These are phyloP conservation scores for Immersiella caudata DNA, from an alignment of 495 filamentous ascomycete genomes.

Conservation along the genomic window DNA sequence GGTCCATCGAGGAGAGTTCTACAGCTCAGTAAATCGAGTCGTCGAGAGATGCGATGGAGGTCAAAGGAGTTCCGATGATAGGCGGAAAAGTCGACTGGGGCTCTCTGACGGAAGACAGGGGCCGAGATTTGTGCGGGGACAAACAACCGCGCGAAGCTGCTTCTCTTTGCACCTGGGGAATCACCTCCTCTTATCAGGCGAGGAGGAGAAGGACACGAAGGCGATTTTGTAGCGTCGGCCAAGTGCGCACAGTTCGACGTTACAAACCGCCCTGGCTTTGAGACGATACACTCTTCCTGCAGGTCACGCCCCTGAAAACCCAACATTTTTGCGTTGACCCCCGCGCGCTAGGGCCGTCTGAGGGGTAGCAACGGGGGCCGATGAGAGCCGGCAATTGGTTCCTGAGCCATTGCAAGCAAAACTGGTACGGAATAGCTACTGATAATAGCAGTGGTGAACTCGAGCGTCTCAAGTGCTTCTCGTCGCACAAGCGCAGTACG, in stretches of 20 bases:
- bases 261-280: not conserved
- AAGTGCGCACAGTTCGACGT: not conserved
- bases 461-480: too few species aligned
- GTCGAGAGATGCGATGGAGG: not conserved
- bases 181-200: not conserved
- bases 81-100: not conserved
- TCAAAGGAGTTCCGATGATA: not conserved
- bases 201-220: not conserved
- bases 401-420: not conserved
- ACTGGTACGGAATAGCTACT: not conserved
- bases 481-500: too few species aligned
- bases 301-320: not conserved
- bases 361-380: not conserved
- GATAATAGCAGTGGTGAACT: not conserved
- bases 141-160: too few species aligned
- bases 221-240: not conserved
- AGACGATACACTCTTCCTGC: not conserved
- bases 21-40: not conserved
- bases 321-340: not conserved
- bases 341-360: not conserved
- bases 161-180: not conserved
- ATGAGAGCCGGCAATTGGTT: not conserved
- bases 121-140: too few species aligned
- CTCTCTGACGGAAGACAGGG: not conserved
- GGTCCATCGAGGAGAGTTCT: slow-evolving; percentile 26